Evolutionary conservation across 2,329 filamentous ascomycete genomes (phyloP).

Genomic region (Fusarium sp.): DNA sequence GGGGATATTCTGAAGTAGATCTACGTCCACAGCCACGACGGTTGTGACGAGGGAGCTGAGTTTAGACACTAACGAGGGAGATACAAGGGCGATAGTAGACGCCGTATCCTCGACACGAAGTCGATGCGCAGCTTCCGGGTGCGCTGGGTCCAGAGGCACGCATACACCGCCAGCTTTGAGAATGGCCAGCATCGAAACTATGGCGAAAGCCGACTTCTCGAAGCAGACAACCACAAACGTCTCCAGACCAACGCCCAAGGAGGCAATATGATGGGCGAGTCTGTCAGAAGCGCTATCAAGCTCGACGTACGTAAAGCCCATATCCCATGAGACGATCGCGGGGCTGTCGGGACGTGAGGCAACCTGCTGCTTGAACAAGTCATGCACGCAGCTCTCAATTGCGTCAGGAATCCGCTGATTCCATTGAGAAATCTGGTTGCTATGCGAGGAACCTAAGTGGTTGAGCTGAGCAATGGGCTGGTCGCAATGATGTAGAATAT

Average conservation of each 20-base stretch:
- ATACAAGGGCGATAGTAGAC: constrained; percentile 20
- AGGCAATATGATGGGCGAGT: constrained; percentile 14
- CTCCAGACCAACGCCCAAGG: constrained; percentile 12
- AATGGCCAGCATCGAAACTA: constrained; percentile 29
- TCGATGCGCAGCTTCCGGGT: constrained; percentile 33
- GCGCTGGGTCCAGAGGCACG: constrained; percentile 26
- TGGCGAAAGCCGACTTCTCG: constrained; percentile 27
- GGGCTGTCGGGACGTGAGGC: background rate
- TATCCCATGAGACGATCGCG: constrained; percentile 35
- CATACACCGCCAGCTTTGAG: constrained; percentile 32
- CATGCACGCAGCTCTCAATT: constrained; percentile 26
- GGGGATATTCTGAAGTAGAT: background rate
- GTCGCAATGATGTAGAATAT: constrained; percentile 25
- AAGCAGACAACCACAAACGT: constrained; percentile 24
- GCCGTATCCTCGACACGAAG: constrained; percentile 23
- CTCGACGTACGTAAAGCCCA: constrained; percentile 26
- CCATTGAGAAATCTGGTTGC: constrained; percentile 9
- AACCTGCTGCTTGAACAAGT: constrained; percentile 15
- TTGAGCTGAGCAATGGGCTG: constrained; percentile 11
- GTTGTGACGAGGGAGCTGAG: constrained; percentile 13
- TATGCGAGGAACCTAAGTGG: constrained; percentile 10
- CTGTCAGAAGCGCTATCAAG: constrained; percentile 24
- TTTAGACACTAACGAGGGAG: background rate
- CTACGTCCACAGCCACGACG: constrained; percentile 8
- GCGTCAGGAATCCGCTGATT: constrained; percentile 12